Evolutionary conservation across 2,329 filamentous ascomycete species (phyloP), one percentile per base, ranked within the genome.

Genomic region (Rachicladosporium sp.): DNA sequence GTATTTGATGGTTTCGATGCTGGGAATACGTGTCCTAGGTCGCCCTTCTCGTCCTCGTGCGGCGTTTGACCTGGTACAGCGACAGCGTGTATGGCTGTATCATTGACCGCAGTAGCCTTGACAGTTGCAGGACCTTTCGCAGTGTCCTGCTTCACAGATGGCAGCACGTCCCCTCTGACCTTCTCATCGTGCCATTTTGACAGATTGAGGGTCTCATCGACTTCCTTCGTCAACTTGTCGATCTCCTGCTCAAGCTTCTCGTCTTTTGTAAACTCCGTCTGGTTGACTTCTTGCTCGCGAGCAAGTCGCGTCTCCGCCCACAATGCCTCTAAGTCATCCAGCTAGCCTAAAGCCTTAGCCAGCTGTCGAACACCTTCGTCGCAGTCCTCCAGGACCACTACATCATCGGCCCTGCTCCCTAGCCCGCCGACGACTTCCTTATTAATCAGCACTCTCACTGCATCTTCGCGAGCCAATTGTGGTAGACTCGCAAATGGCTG

Each of bases 401-500:
- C 88, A 61, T 98, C 91, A 54, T 98, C 88, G 0, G 80, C 57
- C 19, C 85, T 68, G 5, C 71, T 71, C 1, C 91, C 91, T 29
- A 98, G 58, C 12, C 75, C 75, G 0, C 91, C 89, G 0, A 94
- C 91, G 29, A 66, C 67, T 59, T 95, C 84, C 62, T 80, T 72
- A 58, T 98, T 98, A 60, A 98, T 83, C 12, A 98, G 68, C 2
- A 98, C 65, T 8, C 91, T 74, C 1, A 89, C 91, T 2, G 73
- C 74, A 1, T 67, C 68, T 1, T 78, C 69, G 2, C 58, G 53
- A 13, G 77, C 78, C 48, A 80, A 65, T 10, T 71, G 64, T 0
- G 89, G 88, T 37, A 96, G 65, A 35, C 77, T 77, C 1, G 89
- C 86, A 58, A 98, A 98, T 0, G 91, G 91, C 46, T 88, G 83